phyloP scores from a whole-genome alignment of 176 grass and related monocot genomes.

The Zoysia pacifica region DNA sequence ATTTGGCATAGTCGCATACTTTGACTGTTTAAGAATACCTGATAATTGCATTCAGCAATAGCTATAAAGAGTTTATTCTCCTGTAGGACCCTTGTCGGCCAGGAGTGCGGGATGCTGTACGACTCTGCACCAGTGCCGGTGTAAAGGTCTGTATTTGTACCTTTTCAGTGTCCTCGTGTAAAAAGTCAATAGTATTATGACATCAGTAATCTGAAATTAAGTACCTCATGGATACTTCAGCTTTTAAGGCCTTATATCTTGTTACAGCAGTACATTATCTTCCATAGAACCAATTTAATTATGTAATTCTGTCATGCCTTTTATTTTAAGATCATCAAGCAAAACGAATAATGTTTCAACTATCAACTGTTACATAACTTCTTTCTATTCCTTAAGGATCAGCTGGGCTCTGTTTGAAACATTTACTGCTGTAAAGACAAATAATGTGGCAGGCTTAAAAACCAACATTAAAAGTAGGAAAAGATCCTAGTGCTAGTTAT shows the following conservation, averaged over 20 bases:
- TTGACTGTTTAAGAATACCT: slow-evolving; percentile 19
- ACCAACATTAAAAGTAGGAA: slow-evolving; percentile 9
- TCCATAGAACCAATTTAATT: background rate
- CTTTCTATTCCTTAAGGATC: background rate
- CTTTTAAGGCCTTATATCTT: background rate
- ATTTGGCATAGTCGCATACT: background rate
- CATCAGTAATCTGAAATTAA: background rate
- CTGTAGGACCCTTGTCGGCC: slow-evolving; percentile 88
- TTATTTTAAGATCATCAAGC: background rate
- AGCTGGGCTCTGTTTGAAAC: background rate
- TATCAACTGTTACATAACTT: background rate
- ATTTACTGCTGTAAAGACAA: background rate
- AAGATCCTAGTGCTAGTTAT: background rate
- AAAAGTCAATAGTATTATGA: background rate
- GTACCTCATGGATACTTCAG: background rate
- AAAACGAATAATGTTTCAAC: background rate
- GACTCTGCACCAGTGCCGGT: slow-evolving; percentile 68
- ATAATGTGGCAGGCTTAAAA: background rate
- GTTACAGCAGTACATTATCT: background rate
- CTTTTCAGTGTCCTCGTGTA: background rate
- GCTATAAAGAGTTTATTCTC: slow-evolving; percentile 35
- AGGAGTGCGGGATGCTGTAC: slow-evolving; percentile 85
- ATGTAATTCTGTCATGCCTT: background rate
- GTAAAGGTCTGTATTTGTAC: slow-evolving; percentile 61
- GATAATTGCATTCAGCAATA: slow-evolving; percentile 17